Evolutionary conservation across 805 yeast genomes (phyloP).

Genomic region (Sugiyamaella marilandica): DNA sequence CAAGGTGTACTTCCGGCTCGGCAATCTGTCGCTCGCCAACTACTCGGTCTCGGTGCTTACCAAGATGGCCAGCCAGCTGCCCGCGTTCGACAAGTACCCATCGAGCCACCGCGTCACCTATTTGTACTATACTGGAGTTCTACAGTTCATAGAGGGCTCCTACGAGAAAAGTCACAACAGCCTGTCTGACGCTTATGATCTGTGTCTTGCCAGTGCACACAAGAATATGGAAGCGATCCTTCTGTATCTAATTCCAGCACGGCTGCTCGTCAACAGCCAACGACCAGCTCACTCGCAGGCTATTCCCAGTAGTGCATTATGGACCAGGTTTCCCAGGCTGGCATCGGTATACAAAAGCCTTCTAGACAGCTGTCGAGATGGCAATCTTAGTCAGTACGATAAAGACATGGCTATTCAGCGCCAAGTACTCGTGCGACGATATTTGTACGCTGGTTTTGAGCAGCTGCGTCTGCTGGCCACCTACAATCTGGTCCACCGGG

Average conservation of each 20-base stretch:
- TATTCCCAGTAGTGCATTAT: conserved; percentile 42
- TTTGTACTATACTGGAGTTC: conserved; percentile 63
- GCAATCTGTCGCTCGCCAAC: conserved; percentile 66
- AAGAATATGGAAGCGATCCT: conserved; percentile 38
- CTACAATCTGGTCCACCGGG: conserved; percentile 46
- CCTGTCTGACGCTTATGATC: conserved; percentile 46
- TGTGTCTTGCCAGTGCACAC: conserved; percentile 31
- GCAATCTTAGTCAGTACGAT: conserved; percentile 55
- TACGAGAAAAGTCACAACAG: conserved; percentile 47
- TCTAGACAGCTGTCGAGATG: conserved; percentile 45
- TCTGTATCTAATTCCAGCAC: conserved; percentile 59
- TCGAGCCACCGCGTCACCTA: conserved; percentile 55
- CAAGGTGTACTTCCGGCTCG: conserved; percentile 60
- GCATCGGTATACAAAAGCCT: conserved; percentile 42
- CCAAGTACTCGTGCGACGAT: conserved; percentile 48
- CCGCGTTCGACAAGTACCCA: conserved; percentile 42
- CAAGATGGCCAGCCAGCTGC: conserved; percentile 49
- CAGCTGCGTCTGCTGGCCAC: conserved; percentile 48
- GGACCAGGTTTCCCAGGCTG: conserved; percentile 42
- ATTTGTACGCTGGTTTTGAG: conserved; percentile 57
- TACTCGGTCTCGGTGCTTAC: conserved; percentile 66
- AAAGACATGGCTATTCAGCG: conserved; percentile 42
- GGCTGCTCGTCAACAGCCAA: conserved; percentile 40
- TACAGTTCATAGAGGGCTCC: conserved; percentile 62
- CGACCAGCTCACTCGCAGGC: conserved; percentile 22